Base-by-base conservation (phyloP, 2,329 filamentous ascomycete species). In the Didymella pomorum region DNA sequence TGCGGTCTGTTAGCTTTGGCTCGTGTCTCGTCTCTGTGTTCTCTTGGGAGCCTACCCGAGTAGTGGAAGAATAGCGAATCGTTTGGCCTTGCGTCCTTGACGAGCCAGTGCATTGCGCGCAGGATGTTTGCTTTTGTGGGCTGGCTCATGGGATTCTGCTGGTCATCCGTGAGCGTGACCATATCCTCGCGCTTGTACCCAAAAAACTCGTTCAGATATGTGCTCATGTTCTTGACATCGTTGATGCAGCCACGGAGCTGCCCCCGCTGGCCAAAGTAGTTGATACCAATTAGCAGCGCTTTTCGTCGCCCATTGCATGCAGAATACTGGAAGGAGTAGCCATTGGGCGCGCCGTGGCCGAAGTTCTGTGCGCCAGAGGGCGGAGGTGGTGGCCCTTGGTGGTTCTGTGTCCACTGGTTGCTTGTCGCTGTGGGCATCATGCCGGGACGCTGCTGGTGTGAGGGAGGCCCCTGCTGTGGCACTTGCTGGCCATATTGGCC, bases 41-140 rank as follows among this genome's bases (percentile, higher is more conserved):
- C 2, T 18, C 18, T 11, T 5, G 12, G 47, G 16, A 8, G 74
- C 86, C 67, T 79, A 93, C 91, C 93, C 37, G 93, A 97, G 77
- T 97, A 98, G 79, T 98, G 94, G 81, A 98, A 97, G 80, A 98
- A 98, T 7, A 98, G 84, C 4, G 94, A 96, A 75, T 98, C 94
- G 74, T 97, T 96, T 0, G 93, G 91, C 57, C 86, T 86, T 4
- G 94, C 93, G 73, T 97, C 93, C 79, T 97, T 97, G 57, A 97
- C 92, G 20, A 98, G 81, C 94, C 94, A 98, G 76, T 97, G 93
- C 94, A 98, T 98, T 28, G 94, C 94, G 52, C 94, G 87, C 35
- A 98, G 79, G 55, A 98, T 96, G 74, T 98, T 98, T 67, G 92
- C 90, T 78, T 97, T 97, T 5, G 93, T 97, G 9, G 94, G 94